Conservation (phyloP, 345 rosid species). For the Salix purpurea region DNA sequence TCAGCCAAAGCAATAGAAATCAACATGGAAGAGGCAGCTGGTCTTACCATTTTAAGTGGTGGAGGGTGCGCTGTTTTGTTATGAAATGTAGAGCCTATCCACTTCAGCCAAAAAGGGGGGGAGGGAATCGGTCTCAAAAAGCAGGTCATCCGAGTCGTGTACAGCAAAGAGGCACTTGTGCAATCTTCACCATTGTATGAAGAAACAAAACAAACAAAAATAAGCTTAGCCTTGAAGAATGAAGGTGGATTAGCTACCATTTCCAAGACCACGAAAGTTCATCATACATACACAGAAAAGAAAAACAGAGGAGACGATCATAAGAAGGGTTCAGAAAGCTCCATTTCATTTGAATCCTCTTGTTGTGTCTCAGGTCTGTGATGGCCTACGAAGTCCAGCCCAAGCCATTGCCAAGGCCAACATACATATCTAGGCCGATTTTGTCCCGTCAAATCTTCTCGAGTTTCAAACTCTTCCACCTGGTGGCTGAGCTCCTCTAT, state of each 20-base stretch:
- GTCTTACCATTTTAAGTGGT: constrained; percentile 11
- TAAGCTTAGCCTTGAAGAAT: constrained; percentile 11
- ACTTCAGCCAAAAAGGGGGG: not conserved
- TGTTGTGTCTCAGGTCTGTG: constrained; percentile 42
- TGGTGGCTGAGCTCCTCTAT: constrained; percentile 80
- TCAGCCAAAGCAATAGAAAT: not conserved
- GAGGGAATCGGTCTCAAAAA: not conserved
- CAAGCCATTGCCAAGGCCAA: constrained; percentile 99
- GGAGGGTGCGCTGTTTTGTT: not conserved
- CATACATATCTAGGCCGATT: constrained; percentile 69
- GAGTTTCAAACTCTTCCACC: constrained; percentile 76
- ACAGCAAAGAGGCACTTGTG: too few species aligned
- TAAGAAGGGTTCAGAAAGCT: constrained; percentile 90
- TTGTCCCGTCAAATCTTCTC: constrained; percentile 47
- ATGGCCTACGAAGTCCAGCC: constrained; percentile 77
- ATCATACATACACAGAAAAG: constrained; percentile 15
- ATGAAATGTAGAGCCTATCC: not conserved
- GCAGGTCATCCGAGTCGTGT: not conserved
- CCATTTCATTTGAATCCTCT: constrained; percentile 81
- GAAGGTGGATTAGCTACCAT: constrained; percentile 9
- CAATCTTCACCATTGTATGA: too few species aligned
- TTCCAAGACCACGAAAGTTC: constrained; percentile 13
- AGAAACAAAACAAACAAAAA: too few species aligned
- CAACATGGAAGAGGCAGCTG: constrained; percentile 35
- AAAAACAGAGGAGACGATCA: constrained; percentile 22